phyloP scores from a whole-genome alignment of 345 rosid species.

The Durio zibethinus region DNA sequence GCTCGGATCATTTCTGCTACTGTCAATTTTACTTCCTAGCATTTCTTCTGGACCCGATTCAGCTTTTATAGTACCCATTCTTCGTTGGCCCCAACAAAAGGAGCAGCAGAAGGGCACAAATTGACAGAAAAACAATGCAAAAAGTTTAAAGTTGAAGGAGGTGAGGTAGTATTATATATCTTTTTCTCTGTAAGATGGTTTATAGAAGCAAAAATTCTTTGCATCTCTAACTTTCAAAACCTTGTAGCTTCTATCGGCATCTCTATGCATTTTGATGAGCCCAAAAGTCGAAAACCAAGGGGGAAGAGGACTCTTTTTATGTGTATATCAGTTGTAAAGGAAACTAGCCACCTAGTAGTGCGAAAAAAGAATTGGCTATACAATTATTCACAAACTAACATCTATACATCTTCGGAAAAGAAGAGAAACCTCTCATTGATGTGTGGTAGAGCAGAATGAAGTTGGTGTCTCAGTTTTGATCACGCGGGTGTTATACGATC shows the following conservation, averaged over 20 bases:
- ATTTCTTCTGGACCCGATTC: too few species aligned
- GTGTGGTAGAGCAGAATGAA: constrained; percentile 34
- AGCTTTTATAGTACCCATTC: too few species aligned
- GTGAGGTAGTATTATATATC: background rate
- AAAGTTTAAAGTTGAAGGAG: background rate
- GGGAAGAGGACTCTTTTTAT: background rate
- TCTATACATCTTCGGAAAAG: background rate
- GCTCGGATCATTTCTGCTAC: too few species aligned
- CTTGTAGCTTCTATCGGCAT: background rate
- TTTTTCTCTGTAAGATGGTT: too few species aligned
- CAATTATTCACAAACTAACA: constrained; percentile 22
- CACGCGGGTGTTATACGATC: constrained; percentile 85
- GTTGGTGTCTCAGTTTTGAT: constrained; percentile 43
- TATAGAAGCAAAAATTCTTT: background rate
- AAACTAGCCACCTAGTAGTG: constrained; percentile 46
- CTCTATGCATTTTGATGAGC: background rate
- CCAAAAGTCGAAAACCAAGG: background rate
- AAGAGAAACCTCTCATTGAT: constrained; percentile 16
- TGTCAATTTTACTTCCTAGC: too few species aligned
- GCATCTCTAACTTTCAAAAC: background rate
- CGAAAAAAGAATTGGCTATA: constrained; percentile 13
- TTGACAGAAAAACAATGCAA: too few species aligned
- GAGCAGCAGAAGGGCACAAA: too few species aligned
- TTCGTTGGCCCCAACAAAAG: too few species aligned
- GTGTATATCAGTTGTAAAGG: constrained; percentile 41